These are phyloP conservation scores for Russula abietina DNA, from an alignment of 768 basidiomycete species.

Conservation along the genomic window DNA sequence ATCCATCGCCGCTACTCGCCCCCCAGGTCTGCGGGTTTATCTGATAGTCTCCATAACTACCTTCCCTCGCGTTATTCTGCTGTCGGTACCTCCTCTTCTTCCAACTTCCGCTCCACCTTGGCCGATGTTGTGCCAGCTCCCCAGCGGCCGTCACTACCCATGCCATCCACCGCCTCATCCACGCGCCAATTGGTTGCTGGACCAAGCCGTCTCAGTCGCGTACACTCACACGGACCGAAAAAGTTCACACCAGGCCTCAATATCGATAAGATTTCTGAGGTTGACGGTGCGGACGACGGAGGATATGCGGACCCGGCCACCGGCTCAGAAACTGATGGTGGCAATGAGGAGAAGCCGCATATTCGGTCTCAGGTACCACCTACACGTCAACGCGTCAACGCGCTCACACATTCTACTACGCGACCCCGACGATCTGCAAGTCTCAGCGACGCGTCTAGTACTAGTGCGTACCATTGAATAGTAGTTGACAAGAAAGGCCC, in stretches of 20 bases:
- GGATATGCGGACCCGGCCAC: slow-evolving; percentile 29
- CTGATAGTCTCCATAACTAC: slow-evolving; percentile 4
- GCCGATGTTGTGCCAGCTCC: slow-evolving; percentile 24
- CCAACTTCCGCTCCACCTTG: slow-evolving; percentile 17
- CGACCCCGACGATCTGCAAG: slow-evolving; percentile 73
- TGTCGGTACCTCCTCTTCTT: slow-evolving; percentile 11
- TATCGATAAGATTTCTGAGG: slow-evolving; percentile 47
- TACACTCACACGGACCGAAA: slow-evolving; percentile 17
- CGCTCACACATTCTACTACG: slow-evolving; percentile 38
- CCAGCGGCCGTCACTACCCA: slow-evolving; percentile 21
- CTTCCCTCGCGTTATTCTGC: slow-evolving; percentile 14
- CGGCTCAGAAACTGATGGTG: slow-evolving; percentile 39
- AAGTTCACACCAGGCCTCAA: slow-evolving; percentile 27
- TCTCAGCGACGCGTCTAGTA: slow-evolving; percentile 58
- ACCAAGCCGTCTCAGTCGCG: slow-evolving; percentile 25
- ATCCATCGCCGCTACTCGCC: slow-evolving; percentile 21
- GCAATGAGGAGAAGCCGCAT: slow-evolving; percentile 28
- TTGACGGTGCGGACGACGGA: slow-evolving; percentile 40
- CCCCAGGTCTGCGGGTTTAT: slow-evolving; percentile 17
- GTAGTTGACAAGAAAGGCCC: background rate
- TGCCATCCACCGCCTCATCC: slow-evolving; percentile 11
- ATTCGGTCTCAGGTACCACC: slow-evolving; percentile 23
- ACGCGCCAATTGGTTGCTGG: slow-evolving; percentile 21
- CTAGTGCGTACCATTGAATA: slow-evolving; percentile 31
- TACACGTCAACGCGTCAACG: slow-evolving; percentile 27